Evolutionary conservation across 2,329 filamentous ascomycete species (phyloP), one percentile per base, ranked within the genome.

Genomic region (Blumeria hordei): DNA sequence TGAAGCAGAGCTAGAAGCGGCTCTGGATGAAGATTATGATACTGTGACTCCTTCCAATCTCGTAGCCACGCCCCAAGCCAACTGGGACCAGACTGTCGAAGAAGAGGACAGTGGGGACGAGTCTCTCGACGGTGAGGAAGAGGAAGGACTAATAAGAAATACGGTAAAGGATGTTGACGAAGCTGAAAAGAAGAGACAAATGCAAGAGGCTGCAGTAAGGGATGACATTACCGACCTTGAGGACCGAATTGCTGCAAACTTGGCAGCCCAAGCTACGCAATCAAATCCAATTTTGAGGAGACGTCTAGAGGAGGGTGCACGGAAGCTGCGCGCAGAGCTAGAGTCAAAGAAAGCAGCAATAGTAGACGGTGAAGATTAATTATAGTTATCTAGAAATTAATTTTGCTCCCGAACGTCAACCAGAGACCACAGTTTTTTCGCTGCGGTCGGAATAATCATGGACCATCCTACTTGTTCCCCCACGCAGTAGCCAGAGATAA

Each of bases 161-260:
- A 65, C 64, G 4, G 64, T 62, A 3, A 68, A 67, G 41, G 69
- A 68, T n/a, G 64, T 73, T 33, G 73, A 76, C 56, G 74, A 76
- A 37, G 74, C 75, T 54, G 72, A 71, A 3, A 68, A 68, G 2
- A 73, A 71, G 16, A 67, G 67, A 43, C 67, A 72, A 33, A 69
- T 71, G 32, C 68, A 73, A 59, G 64, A 69, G 28, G 69, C 71
- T 45, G 69, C 72, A 58, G 65, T 72, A 33, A 67, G 68, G 52
- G 72, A 74, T 56, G 74, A 78, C 63, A 74, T 79, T 54, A 69
- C 69, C 4, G 75, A 77, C 61, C 60, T 78, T 59, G 70, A 77
- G 63, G 68, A 69, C 50, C 69, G 73, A 57, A 69, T 78, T 43
- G 67, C 44, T 49, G 44, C 44, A 6, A 49, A 49, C 12, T 16